A percentile compares a stretch with the other conserved stretches of the same genome.
phyloP scores from a whole-genome alignment of 495 filamentous ascomycete genomes.

The Talaromyces stipitatus region DNA sequence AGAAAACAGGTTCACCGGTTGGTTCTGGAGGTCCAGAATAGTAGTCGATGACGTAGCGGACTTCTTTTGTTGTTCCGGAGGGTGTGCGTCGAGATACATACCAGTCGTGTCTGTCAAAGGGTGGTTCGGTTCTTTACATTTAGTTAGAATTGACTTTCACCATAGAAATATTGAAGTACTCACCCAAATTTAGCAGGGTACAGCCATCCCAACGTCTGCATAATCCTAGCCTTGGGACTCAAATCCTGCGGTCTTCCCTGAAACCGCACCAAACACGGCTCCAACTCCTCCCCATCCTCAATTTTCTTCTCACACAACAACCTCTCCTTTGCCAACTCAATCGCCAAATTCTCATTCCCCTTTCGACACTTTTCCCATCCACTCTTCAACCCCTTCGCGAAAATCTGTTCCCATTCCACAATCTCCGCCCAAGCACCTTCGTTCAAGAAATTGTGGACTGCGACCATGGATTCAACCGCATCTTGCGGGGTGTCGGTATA shows the following conservation, averaged over 20 bases:
- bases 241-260: conserved; percentile 80
- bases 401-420: conserved; percentile 81
- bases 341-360: conserved; percentile 57
- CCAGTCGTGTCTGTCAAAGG: conserved; percentile 99
- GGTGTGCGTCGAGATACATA: conserved; percentile 65
- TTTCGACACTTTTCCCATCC: conserved; percentile 70
- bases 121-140: conserved; percentile 56
- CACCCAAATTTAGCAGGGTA: conserved; percentile 75
- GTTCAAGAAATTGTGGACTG: conserved; percentile 95
- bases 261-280: conserved; percentile 74
- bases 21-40: conserved; percentile 83
- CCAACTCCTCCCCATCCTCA: conserved; percentile 29
- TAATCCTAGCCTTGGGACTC: conserved; percentile 80
- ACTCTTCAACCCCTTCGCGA: conserved; percentile 56
- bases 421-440: conserved; percentile 97
- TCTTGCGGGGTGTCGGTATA: conserved; percentile 89
- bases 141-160: conserved; percentile 2
- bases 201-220: conserved; percentile 67
- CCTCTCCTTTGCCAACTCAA: conserved; percentile 24
- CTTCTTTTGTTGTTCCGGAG: conserved; percentile 55
- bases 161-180: conserved; percentile 17
- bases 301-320: conserved; percentile 15
- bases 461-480: conserved; percentile 94
- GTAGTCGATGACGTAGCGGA: conserved; percentile 97
- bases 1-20: conserved; percentile 92